phyloP scores from a whole-genome alignment of 2,329 filamentous ascomycete species.

The Diaporthe ampelina region DNA sequence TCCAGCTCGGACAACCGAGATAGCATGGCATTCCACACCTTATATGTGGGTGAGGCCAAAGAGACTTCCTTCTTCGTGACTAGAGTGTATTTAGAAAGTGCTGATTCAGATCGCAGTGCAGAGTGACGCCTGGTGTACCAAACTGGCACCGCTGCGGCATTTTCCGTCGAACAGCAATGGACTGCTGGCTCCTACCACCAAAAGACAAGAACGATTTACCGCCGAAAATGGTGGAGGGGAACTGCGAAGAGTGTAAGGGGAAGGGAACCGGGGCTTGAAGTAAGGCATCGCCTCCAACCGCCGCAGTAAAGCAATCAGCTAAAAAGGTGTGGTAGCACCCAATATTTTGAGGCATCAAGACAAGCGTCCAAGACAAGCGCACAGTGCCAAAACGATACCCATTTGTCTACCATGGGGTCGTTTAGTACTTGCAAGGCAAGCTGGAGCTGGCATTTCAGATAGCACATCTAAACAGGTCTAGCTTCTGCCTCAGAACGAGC shows the following conservation, averaged over 20 bases:
- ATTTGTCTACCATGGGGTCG: accelerated
- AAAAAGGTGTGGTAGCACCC: neutral
- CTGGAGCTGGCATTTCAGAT: neutral
- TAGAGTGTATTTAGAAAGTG: neutral
- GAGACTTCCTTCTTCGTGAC: neutral
- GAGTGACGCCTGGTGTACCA: neutral
- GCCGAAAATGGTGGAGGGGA: neutral
- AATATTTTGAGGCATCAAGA: too few species aligned
- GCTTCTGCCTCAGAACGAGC: neutral
- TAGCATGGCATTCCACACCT: neutral
- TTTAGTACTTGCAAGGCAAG: neutral
- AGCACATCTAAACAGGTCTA: neutral
- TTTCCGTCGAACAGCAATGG: neutral
- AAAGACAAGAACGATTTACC: neutral
- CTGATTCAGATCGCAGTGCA: neutral
- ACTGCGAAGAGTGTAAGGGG: constrained; percentile 1
- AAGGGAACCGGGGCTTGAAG: neutral
- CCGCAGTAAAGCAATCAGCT: neutral
- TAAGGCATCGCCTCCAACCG: neutral
- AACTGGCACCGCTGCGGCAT: neutral
- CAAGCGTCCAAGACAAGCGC: neutral
- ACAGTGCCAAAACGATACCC: too few species aligned
- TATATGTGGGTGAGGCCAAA: neutral
- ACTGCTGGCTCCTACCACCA: constrained; percentile 2
- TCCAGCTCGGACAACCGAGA: neutral